Evolutionary conservation across 2,329 filamentous ascomycete genomes (phyloP).

Genomic region (Aspergillus sp.): DNA sequence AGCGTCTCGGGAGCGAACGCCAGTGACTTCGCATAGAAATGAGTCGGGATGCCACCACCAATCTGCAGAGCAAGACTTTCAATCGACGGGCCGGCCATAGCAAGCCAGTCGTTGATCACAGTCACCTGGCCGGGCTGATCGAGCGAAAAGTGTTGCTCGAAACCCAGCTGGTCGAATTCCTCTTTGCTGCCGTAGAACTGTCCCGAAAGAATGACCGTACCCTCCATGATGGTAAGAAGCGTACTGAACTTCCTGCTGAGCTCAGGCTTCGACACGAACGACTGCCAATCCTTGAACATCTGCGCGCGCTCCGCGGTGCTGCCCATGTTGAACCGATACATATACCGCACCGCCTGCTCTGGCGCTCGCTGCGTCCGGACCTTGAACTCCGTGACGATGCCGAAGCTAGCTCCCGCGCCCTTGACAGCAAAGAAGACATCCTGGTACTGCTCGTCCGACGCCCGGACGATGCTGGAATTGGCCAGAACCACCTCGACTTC

Average conservation of each 20-base stretch:
- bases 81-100: constrained; percentile 16
- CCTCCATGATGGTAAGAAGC: constrained; percentile 46
- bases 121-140: constrained; percentile 11
- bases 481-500: constrained; percentile 42
- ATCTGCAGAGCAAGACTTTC: constrained; percentile 16
- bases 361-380: constrained; percentile 29
- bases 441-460: constrained; percentile 18
- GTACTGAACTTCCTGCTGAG: constrained; percentile 52
- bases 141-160: constrained; percentile 18
- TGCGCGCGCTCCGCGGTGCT: constrained; percentile 40
- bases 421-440: constrained; percentile 29
- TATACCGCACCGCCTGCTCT: constrained; percentile 48
- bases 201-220: constrained; percentile 49
- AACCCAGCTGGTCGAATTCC: constrained; percentile 42
- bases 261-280: constrained; percentile 43
- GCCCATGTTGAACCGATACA: constrained; percentile 45
- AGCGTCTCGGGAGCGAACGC: constrained; percentile 44
- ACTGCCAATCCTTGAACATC: constrained; percentile 51
- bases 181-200: constrained; percentile 52
- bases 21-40: constrained; percentile 52
- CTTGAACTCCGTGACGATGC: constrained; percentile 32
- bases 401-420: constrained; percentile 30
- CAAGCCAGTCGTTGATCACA: constrained; percentile 21
- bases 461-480: constrained; percentile 24
- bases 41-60: constrained; percentile 33